A percentile compares a stretch with the other conserved stretches of the same genome.
phyloP scores from a whole-genome alignment of 148 eudicot species.

The Drosera capensis region DNA sequence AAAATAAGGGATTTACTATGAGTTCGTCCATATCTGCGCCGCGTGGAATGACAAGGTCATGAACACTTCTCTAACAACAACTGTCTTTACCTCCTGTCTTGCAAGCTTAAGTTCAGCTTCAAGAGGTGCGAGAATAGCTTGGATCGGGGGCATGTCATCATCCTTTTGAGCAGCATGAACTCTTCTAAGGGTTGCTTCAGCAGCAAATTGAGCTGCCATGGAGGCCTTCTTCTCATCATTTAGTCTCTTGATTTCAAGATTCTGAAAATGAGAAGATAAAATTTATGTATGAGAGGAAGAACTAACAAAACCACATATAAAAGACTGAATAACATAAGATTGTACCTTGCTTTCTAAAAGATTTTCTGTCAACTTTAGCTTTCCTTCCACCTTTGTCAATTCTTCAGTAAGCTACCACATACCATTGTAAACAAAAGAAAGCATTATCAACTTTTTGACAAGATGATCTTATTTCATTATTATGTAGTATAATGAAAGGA shows the following conservation, averaged over 20 bases:
- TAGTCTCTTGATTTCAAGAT: conserved; percentile 70
- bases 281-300: too few relatives aligned
- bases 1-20: neutral
- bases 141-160: conserved; percentile 83
- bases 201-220: conserved; percentile 87
- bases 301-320: too few relatives aligned
- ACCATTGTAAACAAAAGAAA: conserved; percentile 2
- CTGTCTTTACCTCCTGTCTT: conserved; percentile 40
- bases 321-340: too few relatives aligned
- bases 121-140: conserved; percentile 71
- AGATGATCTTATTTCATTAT: neutral
- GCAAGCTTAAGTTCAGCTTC: conserved; percentile 81
- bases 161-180: conserved; percentile 85
- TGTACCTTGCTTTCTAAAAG: conserved; percentile 58
- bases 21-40: neutral
- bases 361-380: conserved; percentile 62
- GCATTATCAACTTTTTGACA: conserved; percentile 1
- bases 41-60: neutral
- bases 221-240: conserved; percentile 78
- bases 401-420: conserved; percentile 49
- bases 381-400: conserved; percentile 47
- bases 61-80: neutral
- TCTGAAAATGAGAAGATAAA: conserved; percentile 20
- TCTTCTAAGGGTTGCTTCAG: conserved; percentile 72
- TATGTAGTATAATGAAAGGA: neutral